These are phyloP conservation scores for Quercus lobata DNA, from an alignment of 331 rosid genomes.

Conservation along the genomic window DNA sequence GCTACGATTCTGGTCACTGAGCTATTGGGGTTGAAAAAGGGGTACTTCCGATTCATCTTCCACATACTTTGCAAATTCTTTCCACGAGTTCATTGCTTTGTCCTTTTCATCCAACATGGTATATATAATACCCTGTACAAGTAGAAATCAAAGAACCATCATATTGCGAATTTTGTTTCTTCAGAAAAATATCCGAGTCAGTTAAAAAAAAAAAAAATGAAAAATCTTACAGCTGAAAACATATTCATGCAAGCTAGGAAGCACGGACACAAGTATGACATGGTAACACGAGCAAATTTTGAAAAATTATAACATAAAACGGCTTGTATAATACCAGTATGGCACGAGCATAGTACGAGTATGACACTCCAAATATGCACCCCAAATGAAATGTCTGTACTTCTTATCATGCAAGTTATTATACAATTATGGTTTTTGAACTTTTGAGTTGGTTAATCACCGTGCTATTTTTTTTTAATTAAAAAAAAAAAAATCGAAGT, in stretches of 20 bases:
- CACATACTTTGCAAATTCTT: not conserved
- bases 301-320: too few species aligned
- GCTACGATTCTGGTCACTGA: too few species aligned
- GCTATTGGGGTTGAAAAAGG: too few species aligned
- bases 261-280: rapidly evolving
- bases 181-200: too few species aligned
- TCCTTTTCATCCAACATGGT: not conserved
- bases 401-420: too few species aligned
- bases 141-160: not conserved
- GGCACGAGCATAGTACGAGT: rapidly evolving
- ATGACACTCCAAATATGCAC: too few species aligned
- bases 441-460: too few species aligned
- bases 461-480: too few species aligned
- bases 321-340: too few species aligned
- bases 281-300: rapidly evolving
- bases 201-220: not conserved
- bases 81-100: not conserved
- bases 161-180: not conserved
- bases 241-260: too few species aligned
- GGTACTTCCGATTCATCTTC: not conserved
- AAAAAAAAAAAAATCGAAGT: too few species aligned
- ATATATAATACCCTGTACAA: not conserved
- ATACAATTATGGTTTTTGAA: not conserved
- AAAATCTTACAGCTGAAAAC: not conserved
- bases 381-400: rapidly evolving